Conservation (phyloP, 495 filamentous ascomycete species). For the Immersiella caudata region DNA sequence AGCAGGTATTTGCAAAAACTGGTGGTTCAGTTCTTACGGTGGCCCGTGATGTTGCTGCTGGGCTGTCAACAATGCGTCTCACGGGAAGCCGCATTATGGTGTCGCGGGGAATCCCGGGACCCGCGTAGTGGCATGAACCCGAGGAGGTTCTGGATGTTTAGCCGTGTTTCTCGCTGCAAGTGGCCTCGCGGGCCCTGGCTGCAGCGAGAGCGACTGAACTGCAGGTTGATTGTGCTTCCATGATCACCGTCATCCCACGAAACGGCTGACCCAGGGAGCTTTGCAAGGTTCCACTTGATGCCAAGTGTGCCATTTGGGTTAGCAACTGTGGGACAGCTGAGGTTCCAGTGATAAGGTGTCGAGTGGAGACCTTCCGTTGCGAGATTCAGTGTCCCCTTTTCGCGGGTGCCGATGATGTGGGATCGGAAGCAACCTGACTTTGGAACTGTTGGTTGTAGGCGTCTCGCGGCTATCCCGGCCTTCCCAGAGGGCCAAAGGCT, state of each 20-base stretch:
- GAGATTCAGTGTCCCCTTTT: neutral
- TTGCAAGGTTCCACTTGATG: conserved; percentile 5
- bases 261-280: neutral
- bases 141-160: neutral
- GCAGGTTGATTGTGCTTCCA: neutral
- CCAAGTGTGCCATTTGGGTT: conserved; percentile 11
- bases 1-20: neutral
- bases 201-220: neutral
- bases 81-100: neutral
- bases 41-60: conserved; percentile 2
- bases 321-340: conserved; percentile 14
- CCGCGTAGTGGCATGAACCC: conserved; percentile 7
- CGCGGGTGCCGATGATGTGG: neutral
- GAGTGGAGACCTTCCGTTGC: neutral
- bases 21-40: neutral
- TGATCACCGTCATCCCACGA: neutral
- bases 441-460: neutral
- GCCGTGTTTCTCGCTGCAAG: neutral
- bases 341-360: neutral
- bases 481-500: neutral
- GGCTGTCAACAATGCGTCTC: neutral
- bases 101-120: conserved; percentile 10
- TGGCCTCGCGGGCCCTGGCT: neutral
- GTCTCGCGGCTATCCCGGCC: neutral
- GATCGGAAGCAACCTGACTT: neutral